Evolutionary conservation across 352 stramenopile genomes (phyloP), one percentile per base, ranked within the genome.

Genomic region (Globisporangium alternatum): DNA sequence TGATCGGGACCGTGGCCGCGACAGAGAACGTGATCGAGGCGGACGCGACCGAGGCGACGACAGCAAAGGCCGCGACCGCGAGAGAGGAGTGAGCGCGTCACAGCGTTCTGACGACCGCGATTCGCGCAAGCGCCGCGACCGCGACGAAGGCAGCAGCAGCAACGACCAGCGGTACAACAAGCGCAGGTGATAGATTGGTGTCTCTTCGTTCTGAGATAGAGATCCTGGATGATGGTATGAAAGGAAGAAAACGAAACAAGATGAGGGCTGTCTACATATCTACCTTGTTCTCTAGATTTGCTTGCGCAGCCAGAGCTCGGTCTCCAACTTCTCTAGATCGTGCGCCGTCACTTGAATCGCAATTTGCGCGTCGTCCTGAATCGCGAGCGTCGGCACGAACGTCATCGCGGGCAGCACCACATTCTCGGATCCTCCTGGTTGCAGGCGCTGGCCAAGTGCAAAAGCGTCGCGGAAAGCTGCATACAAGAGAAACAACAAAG

Each of bases 321-420:
- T 93, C 63, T 95, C 87, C 5, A 95, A 60, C 55, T 88, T 89
- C 39, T 95, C 87, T 22, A 92, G 60, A 56, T 95, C 85, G 58
- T 93, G 82, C 19, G 82, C 83, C 7, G 81, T 88, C 54, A 90
- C 74, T 44, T 94, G 83, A 21, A 92, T 45, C 1, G 80, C 80
- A 43, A 87, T 28, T 0, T 71, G 57, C 3, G 82, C 76, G 60
- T 76, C 64, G 10, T 64, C 57, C 31, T 89, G 80, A 19, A 95
- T 86, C 22, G 68, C 71, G 12, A 89, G 70, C 19, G 89, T 83
- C 10, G 83, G 83, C 19, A 95, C 70, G 65, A 95, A 92, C 53
- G 87, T 94, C 62, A 90, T 78, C 5, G 80, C 81, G 0, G 81
- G 80, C 28, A 80, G 57, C 25, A 49, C n/a, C 31, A 43, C 31